Conservation (phyloP, 306 rosid genomes). For the Cucumis cinereus region DNA sequence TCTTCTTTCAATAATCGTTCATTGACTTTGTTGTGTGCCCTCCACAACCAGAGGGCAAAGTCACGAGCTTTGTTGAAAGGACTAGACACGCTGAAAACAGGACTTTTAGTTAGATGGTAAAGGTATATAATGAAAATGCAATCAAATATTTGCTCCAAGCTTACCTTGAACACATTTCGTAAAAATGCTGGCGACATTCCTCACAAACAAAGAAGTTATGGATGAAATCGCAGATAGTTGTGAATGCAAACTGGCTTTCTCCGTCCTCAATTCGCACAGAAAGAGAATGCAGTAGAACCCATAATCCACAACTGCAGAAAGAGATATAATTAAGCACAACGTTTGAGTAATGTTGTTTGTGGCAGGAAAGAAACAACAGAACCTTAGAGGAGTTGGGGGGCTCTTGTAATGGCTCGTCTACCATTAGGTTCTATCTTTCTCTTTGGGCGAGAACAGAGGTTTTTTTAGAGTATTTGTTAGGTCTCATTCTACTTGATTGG, state of each 20-base stretch:
- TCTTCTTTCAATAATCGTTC: conserved; percentile 71
- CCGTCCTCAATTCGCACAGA: conserved; percentile 77
- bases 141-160: neutral
- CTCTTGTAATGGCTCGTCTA: too few relatives aligned
- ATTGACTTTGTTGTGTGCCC: conserved; percentile 65
- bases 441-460: too few relatives aligned
- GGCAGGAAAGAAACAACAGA: too few relatives aligned
- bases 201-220: conserved; percentile 88
- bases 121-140: conserved; percentile 7
- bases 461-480: too few relatives aligned
- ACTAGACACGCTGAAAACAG: conserved; percentile 42
- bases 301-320: conserved; percentile 77
- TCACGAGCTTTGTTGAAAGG: conserved; percentile 76
- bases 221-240: conserved; percentile 66
- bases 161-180: conserved; percentile 75
- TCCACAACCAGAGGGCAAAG: conserved; percentile 87
- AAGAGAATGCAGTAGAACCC: conserved; percentile 95
- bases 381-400: too few relatives aligned
- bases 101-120: conserved; percentile 13
- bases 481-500: too few relatives aligned
- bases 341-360: too few relatives aligned
- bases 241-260: conserved; percentile 80
- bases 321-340: neutral
- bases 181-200: conserved; percentile 92
- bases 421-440: too few relatives aligned